Conservation (phyloP, 306 rosid species). For the Ochetophila trinervis region DNA sequence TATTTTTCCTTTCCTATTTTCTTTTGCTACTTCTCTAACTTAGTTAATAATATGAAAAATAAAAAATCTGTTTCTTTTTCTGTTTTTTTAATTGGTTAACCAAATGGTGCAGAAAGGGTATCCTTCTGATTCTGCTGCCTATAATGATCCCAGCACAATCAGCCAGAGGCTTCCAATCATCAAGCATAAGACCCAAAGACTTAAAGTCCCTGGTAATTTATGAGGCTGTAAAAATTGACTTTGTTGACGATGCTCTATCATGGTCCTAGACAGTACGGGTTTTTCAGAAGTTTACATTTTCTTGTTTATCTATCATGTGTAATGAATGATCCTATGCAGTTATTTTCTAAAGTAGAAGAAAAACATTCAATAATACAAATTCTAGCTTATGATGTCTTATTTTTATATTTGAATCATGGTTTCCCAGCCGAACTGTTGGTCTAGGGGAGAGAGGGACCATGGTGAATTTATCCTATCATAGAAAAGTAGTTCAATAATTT, state of each 20-base stretch:
- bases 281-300: not conserved
- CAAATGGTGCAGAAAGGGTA: conserved; percentile 65
- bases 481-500: not conserved
- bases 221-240: conserved; percentile 43
- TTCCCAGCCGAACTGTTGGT: not conserved
- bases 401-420: not conserved
- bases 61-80: not conserved
- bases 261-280: conserved; percentile 21
- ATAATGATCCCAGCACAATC: conserved; percentile 74
- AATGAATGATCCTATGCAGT: not conserved
- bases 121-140: conserved; percentile 74
- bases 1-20: not conserved
- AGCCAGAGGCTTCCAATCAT: conserved; percentile 72
- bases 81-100: conserved; percentile 25
- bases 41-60: not conserved
- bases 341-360: not conserved
- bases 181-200: conserved; percentile 64
- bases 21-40: not conserved
- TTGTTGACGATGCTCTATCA: conserved; percentile 20
- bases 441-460: not conserved
- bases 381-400: not conserved
- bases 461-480: not conserved
- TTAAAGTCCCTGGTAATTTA: conserved; percentile 50
- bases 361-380: not conserved
- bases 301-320: not conserved